Evolutionary conservation across 2,329 filamentous ascomycete genomes (phyloP), one percentile per base, ranked within the genome.

Genomic region (Calonectria henricotiae): DNA sequence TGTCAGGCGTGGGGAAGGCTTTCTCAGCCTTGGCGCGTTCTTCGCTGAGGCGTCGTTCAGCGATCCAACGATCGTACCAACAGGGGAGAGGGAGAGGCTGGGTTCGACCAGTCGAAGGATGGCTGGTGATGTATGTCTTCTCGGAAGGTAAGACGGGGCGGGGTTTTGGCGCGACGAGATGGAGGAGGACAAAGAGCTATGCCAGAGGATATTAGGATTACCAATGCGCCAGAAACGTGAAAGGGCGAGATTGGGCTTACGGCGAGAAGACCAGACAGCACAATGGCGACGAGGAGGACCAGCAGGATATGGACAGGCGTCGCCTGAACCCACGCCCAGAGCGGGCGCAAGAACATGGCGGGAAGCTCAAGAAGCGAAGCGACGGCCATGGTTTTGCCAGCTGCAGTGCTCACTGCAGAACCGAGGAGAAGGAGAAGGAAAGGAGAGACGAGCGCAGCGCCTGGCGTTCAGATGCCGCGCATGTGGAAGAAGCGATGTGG

Each of bases 11-110:
- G 51, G 82, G 81, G 72, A 80, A 82, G 4, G 83, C 83, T 79
- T 72, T 83, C 79, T 72, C 83, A 76, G 76, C 77, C 70, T 74
- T 71, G 43, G 78, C 71, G 35, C 77, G 80, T 74, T 82, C 78
- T 76, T 87, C 85, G 74, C 83, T 85, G 58, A 86, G 82, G 77
- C 85, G 88, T 79, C 88, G 89, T 81, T 89, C 89, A 60, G 86
- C 87, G 37, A 91, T 88, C 89, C 91, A 92, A 80, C 88, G 86
- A 81, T 98, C 94, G 80, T 94, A 91, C 96, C 96, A 98, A 85
- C 94, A 98, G 12, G 95, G 93, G 32, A 98, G 86, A 74, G 83
- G 80, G 85, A 90, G 74, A 6, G 81, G 78, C 0, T 72, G 46
- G 12, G 80, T 80, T 27, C 76, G 71, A 23, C 76, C 76, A 13